Evolutionary conservation across 208 protist genomes (phyloP).

Genomic region (Acanthamoeba lenticulata): DNA sequence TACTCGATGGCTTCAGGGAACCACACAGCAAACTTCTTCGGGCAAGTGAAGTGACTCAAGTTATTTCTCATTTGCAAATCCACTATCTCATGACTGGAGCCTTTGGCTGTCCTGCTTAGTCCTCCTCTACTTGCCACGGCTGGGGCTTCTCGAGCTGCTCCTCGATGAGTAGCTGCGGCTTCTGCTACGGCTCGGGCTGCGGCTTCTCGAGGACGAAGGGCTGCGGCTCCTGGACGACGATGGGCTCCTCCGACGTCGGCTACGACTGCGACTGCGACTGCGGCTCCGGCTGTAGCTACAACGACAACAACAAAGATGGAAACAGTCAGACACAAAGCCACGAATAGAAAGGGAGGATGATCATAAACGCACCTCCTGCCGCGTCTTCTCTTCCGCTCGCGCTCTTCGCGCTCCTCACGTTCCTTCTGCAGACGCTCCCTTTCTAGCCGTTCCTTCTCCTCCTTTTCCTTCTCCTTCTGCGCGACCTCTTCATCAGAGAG

Average conservation of each 20-base stretch:
- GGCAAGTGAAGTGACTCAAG: no score
- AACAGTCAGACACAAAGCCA: no score
- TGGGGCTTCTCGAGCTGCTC: neutral
- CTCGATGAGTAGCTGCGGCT: neutral
- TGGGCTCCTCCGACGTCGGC: neutral
- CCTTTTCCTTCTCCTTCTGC: conserved; percentile 53
- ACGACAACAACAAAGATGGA: no score
- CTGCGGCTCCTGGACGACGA: conserved; percentile 21
- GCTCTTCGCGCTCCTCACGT: conserved; percentile 53
- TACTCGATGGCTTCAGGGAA: no score
- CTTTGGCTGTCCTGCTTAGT: no score
- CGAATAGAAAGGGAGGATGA: neutral
- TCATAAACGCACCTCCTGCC: neutral
- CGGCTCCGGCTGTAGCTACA: neutral
- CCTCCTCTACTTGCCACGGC: neutral
- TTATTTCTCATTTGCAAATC: no score
- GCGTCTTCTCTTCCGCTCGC: neutral
- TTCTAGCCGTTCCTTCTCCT: conserved; percentile 41
- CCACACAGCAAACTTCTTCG: no score
- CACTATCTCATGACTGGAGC: no score
- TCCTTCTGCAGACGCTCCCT: neutral
- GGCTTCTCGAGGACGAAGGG: conserved; percentile 15
- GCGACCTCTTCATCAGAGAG: conserved; percentile 56
- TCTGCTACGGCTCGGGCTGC: neutral
- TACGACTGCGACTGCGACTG: neutral